phyloP scores from a whole-genome alignment of 2,329 filamentous ascomycete species.

The Davidsoniella eucalypti region DNA sequence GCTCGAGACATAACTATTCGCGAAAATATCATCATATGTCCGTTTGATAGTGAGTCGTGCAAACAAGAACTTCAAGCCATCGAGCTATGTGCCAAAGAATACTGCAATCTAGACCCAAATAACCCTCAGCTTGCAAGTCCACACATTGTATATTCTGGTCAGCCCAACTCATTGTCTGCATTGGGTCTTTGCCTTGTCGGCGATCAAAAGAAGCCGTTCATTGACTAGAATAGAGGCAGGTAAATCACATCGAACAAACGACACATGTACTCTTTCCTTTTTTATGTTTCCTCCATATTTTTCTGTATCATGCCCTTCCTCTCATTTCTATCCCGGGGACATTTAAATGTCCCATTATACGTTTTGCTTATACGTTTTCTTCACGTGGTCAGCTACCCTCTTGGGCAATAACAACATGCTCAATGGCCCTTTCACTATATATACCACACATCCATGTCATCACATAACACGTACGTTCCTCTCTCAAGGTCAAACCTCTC shows the following conservation, averaged over 20 bases:
- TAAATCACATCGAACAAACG: too few species aligned
- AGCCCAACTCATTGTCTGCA: conserved; percentile 47
- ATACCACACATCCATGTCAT: too few species aligned
- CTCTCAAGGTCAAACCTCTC: too few species aligned
- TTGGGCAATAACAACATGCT: too few species aligned
- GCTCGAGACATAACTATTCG: conserved; percentile 77
- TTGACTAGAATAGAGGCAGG: conserved; percentile 29
- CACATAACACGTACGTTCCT: too few species aligned
- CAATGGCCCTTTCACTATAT: too few species aligned
- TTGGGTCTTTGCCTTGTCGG: conserved; percentile 46
- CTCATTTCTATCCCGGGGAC: not conserved
- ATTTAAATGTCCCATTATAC: too few species aligned
- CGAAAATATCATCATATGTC: conserved; percentile 90
- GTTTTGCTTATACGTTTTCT: too few species aligned
- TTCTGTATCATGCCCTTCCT: not conserved
- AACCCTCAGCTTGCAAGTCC: conserved; percentile 87
- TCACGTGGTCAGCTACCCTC: too few species aligned
- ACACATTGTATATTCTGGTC: conserved; percentile 63
- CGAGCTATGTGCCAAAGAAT: conserved; percentile 86
- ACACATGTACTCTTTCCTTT: not conserved
- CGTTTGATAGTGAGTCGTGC: conserved; percentile 84
- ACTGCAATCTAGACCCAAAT: conserved; percentile 69
- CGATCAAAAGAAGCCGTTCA: conserved; percentile 48
- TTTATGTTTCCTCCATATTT: not conserved
- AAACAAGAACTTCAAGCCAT: conserved; percentile 99